Evolutionary conservation across 1,284 basidiomycete species (phyloP), one percentile per base, ranked within the genome.

Genomic region (Cutaneotrichosporon cutaneum): DNA sequence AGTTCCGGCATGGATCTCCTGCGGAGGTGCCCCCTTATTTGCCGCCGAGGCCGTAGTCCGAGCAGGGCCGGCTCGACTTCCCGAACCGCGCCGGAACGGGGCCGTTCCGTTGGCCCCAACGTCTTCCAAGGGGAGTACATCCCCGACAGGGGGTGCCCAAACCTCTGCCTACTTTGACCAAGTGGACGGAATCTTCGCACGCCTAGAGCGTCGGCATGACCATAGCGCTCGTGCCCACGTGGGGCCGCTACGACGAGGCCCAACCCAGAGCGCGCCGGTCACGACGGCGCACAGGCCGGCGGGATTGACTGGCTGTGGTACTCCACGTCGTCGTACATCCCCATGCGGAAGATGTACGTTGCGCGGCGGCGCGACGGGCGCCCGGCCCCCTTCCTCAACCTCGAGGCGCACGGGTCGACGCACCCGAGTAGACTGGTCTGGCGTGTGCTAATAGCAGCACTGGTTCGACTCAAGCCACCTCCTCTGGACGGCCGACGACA

Each of bases 351-450:
- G 44, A 66, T 68, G 35, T 54, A 54, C 36, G 53, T 35, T 18
- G 26, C 51, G 8, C 30, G 11, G 4, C 51, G 51, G n/a, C 56
- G 36, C n/a, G 60, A 62, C 18, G 64, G 66, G 21, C 48, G 35
- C 2, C 47, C 48, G 9, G 35, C 65, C 5, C 65, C 65, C 6
- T 61, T 68, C 21, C 54, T 70, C 5, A 65, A 70, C 52, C 35
- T 70, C n/a, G 69, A 70, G 57, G 45, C 61, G 10, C 69, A 68
- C 27, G 69, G 68, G 56, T 59, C 47, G 33, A 65, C 67, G 0
- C 61, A 65, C 35, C 30, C 33, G 16, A 33, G 50, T 52, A 6
- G 10, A 10, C n/a, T 22, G 30, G 30, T 9, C 30, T 45, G 18
- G 44, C 18, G 18, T 44, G 11, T 32, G 63, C 50, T 48, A 22